Percentiles rank a stretch among this genome's conserved stretches.
phyloP scores from a whole-genome alignment of 2,329 filamentous ascomycete species.

The Epichloe scottii region DNA sequence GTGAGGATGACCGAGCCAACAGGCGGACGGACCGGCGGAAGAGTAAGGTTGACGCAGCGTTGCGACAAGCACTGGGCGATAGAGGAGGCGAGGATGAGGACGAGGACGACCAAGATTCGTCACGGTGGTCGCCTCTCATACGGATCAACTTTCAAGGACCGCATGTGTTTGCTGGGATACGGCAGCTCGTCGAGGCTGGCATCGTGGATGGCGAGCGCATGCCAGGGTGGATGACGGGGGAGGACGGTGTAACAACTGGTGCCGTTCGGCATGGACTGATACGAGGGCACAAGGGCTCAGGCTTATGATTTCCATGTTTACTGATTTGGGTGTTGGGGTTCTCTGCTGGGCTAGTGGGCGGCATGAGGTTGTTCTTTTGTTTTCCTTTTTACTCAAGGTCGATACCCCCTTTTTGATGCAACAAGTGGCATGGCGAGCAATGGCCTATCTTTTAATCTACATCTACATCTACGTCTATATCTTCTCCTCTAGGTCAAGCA shows the following conservation, averaged over 20 bases:
- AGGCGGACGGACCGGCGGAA: conserved; percentile 12
- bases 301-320: conserved; percentile 24
- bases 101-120: conserved; percentile 15
- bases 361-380: conserved; percentile 6
- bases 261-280: conserved; percentile 56
- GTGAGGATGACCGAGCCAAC: conserved; percentile 12
- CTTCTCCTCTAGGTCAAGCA: conserved; percentile 54
- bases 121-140: conserved; percentile 27
- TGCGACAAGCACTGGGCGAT: conserved; percentile 18
- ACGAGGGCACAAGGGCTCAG: conserved; percentile 42
- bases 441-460: not conserved
- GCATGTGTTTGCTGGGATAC: conserved; percentile 71
- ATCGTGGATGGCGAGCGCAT: conserved; percentile 64
- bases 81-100: conserved; percentile 11
- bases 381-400: conserved; percentile 5
- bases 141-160: conserved; percentile 59
- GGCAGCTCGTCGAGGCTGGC: conserved; percentile 64
- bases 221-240: conserved; percentile 86
- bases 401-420: conserved; percentile 16
- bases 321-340: not conserved
- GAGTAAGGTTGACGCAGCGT: conserved; percentile 23
- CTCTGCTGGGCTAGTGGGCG: conserved; percentile 5
- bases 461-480: not conserved
- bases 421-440: conserved; percentile 1
- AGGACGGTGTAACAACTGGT: conserved; percentile 66